Percentiles rank a stretch among this genome's conserved stretches.
phyloP scores from a whole-genome alignment of 2,329 filamentous ascomycete species.

The Moelleriella libera region DNA sequence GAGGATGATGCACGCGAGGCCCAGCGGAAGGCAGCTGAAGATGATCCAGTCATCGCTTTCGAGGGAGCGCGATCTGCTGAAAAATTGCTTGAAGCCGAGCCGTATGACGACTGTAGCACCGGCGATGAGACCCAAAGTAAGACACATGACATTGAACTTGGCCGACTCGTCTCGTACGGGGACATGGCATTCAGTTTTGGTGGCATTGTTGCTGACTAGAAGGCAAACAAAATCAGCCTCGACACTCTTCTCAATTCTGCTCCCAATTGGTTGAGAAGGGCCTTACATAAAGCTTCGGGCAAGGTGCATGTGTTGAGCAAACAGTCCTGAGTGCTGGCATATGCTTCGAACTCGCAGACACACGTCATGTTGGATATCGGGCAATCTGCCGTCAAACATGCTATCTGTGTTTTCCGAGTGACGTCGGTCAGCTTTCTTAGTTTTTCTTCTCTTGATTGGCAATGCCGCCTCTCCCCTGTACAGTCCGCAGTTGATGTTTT shows the following conservation, averaged over 20 bases:
- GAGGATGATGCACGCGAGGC: constrained; percentile 15
- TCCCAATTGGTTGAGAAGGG: too few species aligned
- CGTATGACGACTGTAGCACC: constrained; percentile 21
- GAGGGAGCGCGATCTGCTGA: constrained; percentile 15
- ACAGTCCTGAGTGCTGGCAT: not conserved
- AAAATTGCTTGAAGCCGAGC: constrained; percentile 19
- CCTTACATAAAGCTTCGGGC: not conserved
- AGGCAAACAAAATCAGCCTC: too few species aligned
- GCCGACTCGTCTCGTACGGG: not conserved
- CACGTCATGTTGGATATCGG: not conserved
- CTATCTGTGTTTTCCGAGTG: not conserved
- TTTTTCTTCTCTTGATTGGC: not conserved
- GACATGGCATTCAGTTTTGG: not conserved
- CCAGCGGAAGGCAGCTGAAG: constrained; percentile 12
- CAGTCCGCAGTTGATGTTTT: too few species aligned
- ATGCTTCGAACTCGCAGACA: not conserved
- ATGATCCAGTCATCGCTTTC: constrained; percentile 21
- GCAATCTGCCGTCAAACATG: not conserved
- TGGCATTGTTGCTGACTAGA: constrained; percentile 1
- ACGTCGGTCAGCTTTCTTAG: not conserved
- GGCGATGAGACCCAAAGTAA: not conserved
- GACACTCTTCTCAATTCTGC: too few species aligned
- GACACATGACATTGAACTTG: not conserved
- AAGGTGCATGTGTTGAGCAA: not conserved
- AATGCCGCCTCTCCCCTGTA: not conserved